Conservation (phyloP, 192 early-diverging fungal genomes). For the Backusella australiensis region DNA sequence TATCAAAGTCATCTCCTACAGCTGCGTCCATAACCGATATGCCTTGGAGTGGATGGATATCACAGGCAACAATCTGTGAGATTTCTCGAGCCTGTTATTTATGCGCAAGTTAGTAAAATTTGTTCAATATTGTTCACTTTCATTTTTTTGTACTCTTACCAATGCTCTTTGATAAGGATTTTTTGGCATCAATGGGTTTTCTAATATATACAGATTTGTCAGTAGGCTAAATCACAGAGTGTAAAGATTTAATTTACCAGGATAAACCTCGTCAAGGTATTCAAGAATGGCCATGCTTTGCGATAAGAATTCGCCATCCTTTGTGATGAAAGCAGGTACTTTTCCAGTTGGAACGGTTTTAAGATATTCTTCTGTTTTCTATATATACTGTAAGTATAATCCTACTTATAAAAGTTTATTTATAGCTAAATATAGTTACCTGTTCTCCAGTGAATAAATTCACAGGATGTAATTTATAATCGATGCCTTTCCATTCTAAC, state of each 20-base stretch:
- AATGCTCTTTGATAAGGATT: constrained; percentile 65
- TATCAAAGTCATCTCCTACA: constrained; percentile 46
- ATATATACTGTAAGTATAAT: background rate
- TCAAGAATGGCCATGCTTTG: constrained; percentile 86
- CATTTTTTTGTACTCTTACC: constrained; percentile 30
- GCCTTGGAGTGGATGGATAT: constrained; percentile 91
- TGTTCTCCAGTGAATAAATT: constrained; percentile 82
- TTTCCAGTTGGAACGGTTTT: constrained; percentile 64
- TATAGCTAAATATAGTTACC: constrained; percentile 24
- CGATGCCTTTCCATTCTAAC: constrained; percentile 75
- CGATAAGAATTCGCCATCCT: constrained; percentile 48
- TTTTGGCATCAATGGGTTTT: constrained; percentile 66
- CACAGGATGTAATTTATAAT: constrained; percentile 61
- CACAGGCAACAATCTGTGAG: constrained; percentile 67
- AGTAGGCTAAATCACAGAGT: background rate
- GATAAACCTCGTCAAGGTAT: constrained; percentile 80
- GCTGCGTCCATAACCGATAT: constrained; percentile 64
- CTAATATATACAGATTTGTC: constrained; percentile 2
- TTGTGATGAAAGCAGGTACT: constrained; percentile 66
- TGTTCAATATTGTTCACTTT: background rate
- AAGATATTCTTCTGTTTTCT: constrained; percentile 54
- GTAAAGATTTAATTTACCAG: constrained; percentile 32
- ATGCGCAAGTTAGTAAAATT: background rate
- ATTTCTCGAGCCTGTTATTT: constrained; percentile 63
- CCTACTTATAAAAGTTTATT: background rate